Evolutionary conservation across 176 grass and related monocot species (phyloP).

Genomic region (Bolboschoenus planiculmis): DNA sequence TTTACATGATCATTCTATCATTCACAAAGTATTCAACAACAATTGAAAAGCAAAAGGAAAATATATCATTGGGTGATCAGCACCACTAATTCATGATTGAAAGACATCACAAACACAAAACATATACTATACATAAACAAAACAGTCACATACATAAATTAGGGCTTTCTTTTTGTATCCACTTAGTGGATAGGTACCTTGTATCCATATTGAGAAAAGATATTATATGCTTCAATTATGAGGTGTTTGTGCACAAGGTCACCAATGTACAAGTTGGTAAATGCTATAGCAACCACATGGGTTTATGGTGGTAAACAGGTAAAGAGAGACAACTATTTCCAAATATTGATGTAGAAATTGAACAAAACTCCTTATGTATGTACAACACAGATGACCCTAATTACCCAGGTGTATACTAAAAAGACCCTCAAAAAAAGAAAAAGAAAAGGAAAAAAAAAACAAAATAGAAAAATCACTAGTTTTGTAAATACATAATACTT

Average conservation of each 20-base stretch:
- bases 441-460: slow-evolving; percentile 25
- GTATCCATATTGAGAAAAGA: background rate
- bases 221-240: slow-evolving; percentile 1
- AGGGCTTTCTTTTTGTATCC: slow-evolving; percentile 12
- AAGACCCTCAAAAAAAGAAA: background rate
- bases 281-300: background rate
- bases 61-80: slow-evolving; percentile 16
- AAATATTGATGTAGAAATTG: slow-evolving; percentile 13
- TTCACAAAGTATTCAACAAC: background rate
- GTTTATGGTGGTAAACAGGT: background rate
- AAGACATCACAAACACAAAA: background rate
- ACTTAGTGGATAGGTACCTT: background rate
- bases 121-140: background rate
- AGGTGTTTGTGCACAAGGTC: background rate
- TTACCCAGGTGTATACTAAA: slow-evolving; percentile 25
- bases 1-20: slow-evolving; percentile 7
- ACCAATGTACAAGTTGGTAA: background rate
- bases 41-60: slow-evolving; percentile 13
- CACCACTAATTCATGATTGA: slow-evolving; percentile 12
- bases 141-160: background rate
- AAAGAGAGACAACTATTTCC: slow-evolving; percentile 16
- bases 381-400: slow-evolving; percentile 47
- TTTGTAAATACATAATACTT: slow-evolving; percentile 60
- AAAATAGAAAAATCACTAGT: slow-evolving; percentile 29
- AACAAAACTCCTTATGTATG: slow-evolving; percentile 70